Conservation (phyloP, 208 protist species). For the Blastocrithidia nonstop region DNA sequence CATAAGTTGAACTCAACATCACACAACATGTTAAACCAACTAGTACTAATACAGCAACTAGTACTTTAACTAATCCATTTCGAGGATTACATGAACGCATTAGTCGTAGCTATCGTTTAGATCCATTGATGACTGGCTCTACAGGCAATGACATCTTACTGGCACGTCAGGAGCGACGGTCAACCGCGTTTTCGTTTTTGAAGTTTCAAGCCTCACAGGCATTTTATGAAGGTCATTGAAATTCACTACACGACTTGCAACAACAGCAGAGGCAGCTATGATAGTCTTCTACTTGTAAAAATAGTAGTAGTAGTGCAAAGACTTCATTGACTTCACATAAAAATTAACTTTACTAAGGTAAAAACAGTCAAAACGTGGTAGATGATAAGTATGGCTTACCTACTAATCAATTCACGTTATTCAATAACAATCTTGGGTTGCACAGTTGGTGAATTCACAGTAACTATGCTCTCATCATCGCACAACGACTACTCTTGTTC, state of each 20-base stretch:
- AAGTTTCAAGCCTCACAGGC: slow-evolving; percentile 12
- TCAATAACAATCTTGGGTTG: slow-evolving; percentile 32
- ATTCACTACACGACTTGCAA: slow-evolving; percentile 7
- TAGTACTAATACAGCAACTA: slow-evolving; percentile 2
- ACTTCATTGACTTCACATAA: slow-evolving; percentile 5
- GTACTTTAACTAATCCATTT: slow-evolving; percentile 42
- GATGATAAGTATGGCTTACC: background rate
- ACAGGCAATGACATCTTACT: slow-evolving; percentile 23
- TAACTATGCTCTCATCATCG: slow-evolving; percentile 40
- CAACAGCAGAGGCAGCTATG: slow-evolving; percentile 8
- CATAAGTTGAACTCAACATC: background rate
- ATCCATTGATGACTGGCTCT: slow-evolving; percentile 27
- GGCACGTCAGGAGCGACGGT: slow-evolving; percentile 39
- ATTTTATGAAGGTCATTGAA: slow-evolving; percentile 26
- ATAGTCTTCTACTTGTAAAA: background rate
- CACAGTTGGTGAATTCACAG: slow-evolving; percentile 14
- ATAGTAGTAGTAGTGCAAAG: background rate
- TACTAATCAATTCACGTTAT: slow-evolving; percentile 12
- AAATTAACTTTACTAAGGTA: slow-evolving; percentile 21
- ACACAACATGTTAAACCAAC: background rate
- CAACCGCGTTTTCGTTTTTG: slow-evolving; percentile 52
- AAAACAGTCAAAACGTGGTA: slow-evolving; percentile 3
- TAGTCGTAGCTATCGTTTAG: slow-evolving; percentile 53
- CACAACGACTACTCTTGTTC: slow-evolving; percentile 57
- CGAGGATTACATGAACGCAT: slow-evolving; percentile 36